These are phyloP conservation scores for Lactifluus piperatus DNA, from an alignment of 768 basidiomycete genomes.

Conservation along the genomic window DNA sequence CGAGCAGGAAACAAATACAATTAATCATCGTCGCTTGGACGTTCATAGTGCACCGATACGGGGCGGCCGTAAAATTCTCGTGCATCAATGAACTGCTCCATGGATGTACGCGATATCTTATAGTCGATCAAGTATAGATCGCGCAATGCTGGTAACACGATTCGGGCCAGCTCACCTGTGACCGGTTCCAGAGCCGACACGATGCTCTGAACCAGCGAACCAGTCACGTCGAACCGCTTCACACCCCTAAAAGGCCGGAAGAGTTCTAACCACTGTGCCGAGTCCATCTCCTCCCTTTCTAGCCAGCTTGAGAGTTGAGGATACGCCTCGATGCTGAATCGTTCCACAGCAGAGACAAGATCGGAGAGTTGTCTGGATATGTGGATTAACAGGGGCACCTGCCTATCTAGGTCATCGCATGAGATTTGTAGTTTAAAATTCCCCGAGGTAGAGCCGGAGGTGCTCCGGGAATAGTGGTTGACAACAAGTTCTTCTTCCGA, in stretches of 20 bases:
- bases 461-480: neutral
- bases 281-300: neutral
- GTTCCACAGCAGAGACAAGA: neutral
- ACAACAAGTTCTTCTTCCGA: neutral
- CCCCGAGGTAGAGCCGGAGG: neutral
- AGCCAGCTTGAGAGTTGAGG: neutral
- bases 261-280: neutral
- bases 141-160: conserved; percentile 1
- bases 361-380: neutral
- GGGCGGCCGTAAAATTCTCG: neutral
- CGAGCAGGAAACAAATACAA: neutral
- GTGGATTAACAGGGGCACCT: neutral
- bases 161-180: conserved; percentile 5
- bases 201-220: neutral
- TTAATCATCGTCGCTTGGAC: neutral
- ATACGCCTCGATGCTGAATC: neutral
- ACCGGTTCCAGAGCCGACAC: neutral
- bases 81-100: conserved; percentile 7
- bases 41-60: neutral
- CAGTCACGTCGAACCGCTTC: neutral
- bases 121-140: conserved; percentile 1
- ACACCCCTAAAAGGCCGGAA: neutral
- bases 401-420: neutral
- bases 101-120: neutral
- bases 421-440: neutral